A percentile compares a stretch with the other conserved stretches of the same genome.
phyloP scores from a whole-genome alignment of 2,329 filamentous ascomycete species.

The Nigrograna mackinnonii region DNA sequence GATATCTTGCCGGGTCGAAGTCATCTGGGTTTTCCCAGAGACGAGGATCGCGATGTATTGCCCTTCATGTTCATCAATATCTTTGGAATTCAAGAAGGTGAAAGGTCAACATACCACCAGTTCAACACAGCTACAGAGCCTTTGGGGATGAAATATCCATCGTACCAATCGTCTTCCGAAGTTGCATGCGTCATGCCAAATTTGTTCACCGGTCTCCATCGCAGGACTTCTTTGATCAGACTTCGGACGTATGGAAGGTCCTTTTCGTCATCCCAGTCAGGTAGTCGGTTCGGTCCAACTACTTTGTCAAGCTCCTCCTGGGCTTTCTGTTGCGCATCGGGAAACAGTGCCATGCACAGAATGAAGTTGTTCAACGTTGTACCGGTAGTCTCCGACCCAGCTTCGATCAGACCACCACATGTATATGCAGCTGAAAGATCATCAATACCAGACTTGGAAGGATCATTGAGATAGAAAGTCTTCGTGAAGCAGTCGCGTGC shows the following conservation, averaged over 20 bases:
- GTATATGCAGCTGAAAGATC: slow-evolving; percentile 38
- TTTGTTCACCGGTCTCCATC: slow-evolving; percentile 35
- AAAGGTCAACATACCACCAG: slow-evolving; percentile 28
- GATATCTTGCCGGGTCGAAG: slow-evolving; percentile 35
- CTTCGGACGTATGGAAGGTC: slow-evolving; percentile 39
- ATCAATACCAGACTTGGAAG: slow-evolving; percentile 35
- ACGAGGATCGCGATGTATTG: slow-evolving; percentile 34
- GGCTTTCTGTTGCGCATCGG: slow-evolving; percentile 24
- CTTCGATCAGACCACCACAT: slow-evolving; percentile 37
- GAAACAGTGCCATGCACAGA: slow-evolving; percentile 31
- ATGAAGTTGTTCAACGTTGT: slow-evolving; percentile 36
- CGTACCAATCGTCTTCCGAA: slow-evolving; percentile 37
- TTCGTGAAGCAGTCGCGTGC: slow-evolving; percentile 38
- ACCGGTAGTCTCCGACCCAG: slow-evolving; percentile 35
- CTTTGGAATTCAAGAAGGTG: not conserved
- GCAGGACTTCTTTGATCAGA: slow-evolving; percentile 32
- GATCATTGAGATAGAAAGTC: slow-evolving; percentile 36
- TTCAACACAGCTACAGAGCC: slow-evolving; percentile 36
- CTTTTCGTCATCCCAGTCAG: slow-evolving; percentile 33
- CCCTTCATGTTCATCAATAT: slow-evolving; percentile 17
- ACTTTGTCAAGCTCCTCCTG: slow-evolving; percentile 33
- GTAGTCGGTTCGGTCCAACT: slow-evolving; percentile 30
- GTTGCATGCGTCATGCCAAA: slow-evolving; percentile 39
- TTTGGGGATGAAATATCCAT: slow-evolving; percentile 45
- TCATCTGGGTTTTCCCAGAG: slow-evolving; percentile 27